Evolutionary conservation across 176 grass and related monocot species (phyloP).

Genomic region (Hyparrhenia diplandra): DNA sequence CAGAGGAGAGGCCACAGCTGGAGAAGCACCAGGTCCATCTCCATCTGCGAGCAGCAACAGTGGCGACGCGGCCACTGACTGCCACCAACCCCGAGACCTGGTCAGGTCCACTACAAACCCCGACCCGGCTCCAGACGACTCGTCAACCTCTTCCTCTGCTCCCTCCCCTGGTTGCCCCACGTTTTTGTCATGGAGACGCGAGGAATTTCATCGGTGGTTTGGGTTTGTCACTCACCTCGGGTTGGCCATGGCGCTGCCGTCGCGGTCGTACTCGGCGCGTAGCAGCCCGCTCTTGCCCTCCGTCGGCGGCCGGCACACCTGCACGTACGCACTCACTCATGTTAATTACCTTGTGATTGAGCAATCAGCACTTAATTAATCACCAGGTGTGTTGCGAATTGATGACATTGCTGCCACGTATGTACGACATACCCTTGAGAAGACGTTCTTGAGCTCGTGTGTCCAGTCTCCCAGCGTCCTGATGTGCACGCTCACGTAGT

Average conservation of each 20-base stretch:
- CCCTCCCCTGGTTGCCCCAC: too few relatives aligned
- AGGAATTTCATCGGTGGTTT: neutral
- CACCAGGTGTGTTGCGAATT: too few relatives aligned
- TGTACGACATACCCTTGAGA: slow-evolving; percentile 44
- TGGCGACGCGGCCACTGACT: neutral
- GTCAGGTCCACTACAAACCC: neutral
- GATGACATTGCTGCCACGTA: too few relatives aligned
- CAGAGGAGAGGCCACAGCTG: too few relatives aligned
- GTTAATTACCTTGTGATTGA: too few relatives aligned
- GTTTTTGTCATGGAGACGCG: too few relatives aligned
- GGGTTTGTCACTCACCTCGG: too few relatives aligned
- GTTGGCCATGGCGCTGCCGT: slow-evolving; percentile 34
- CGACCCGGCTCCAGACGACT: neutral
- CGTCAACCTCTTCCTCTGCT: neutral
- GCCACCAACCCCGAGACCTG: neutral
- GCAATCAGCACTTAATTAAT: too few relatives aligned
- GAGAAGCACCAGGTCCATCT: too few relatives aligned
- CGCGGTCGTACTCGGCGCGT: slow-evolving; percentile 69
- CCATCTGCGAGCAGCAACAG: too few relatives aligned
- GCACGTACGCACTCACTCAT: too few relatives aligned
- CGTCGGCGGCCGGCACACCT: slow-evolving; percentile 80
- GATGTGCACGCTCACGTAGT: slow-evolving; percentile 93
- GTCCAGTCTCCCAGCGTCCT: slow-evolving; percentile 93
- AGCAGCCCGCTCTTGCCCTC: slow-evolving; percentile 88
- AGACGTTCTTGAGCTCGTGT: slow-evolving; percentile 79